These are phyloP conservation scores for Populus trichocarpa DNA, from an alignment of 441 rosid species.

Conservation along the genomic window DNA sequence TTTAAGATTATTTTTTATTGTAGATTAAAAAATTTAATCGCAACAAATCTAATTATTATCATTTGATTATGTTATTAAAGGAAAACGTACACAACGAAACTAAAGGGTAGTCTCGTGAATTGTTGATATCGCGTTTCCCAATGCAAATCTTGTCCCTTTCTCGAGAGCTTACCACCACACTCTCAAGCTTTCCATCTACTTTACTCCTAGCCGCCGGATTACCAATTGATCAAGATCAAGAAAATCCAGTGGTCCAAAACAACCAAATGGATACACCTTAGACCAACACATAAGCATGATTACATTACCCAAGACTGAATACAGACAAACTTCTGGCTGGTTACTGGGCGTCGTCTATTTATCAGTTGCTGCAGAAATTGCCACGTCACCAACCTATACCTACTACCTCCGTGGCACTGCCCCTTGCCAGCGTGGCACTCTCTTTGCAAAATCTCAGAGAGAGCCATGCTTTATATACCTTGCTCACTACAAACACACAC, in stretches of 20 bases:
- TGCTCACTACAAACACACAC: background rate
- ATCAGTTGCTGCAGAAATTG: background rate
- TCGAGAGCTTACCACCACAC: background rate
- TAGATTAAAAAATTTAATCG: too few relatives aligned
- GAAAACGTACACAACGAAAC: background rate
- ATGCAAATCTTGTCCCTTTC: background rate
- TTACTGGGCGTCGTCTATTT: background rate
- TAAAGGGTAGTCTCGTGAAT: background rate
- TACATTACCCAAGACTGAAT: background rate
- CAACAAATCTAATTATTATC: too few relatives aligned
- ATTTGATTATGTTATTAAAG: too few relatives aligned
- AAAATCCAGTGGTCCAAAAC: background rate
- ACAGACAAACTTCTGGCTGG: background rate
- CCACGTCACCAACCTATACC: slow-evolving; percentile 17
- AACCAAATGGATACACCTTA: background rate
- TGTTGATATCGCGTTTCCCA: background rate
- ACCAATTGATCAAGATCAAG: background rate
- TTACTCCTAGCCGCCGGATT: background rate
- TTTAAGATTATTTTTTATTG: too few relatives aligned
- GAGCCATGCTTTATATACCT: slow-evolving; percentile 1
- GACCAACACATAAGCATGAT: background rate
- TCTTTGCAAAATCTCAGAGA: background rate
- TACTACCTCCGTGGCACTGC: slow-evolving; percentile 3
- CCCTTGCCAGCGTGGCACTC: slow-evolving; percentile 11
- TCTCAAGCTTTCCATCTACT: background rate